Conservation (phyloP, 2,329 filamentous ascomycete genomes). For the Delphinella strobiligena region DNA sequence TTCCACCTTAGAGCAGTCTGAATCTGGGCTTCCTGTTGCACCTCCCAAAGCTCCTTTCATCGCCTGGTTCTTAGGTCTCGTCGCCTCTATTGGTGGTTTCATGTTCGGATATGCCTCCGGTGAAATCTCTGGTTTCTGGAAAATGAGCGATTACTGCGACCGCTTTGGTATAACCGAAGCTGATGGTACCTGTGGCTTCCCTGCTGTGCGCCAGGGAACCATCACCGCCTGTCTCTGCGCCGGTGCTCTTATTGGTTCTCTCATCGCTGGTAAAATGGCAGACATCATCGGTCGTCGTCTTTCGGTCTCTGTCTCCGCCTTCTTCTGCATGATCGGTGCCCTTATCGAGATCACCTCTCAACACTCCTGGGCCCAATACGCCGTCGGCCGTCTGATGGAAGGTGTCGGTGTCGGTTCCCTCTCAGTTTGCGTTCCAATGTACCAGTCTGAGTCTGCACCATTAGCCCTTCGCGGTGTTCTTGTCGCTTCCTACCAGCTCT, state of each 20-base stretch:
- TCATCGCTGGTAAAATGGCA: constrained; percentile 35
- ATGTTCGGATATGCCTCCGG: constrained; percentile 54
- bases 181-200: constrained; percentile 26
- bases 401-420: constrained; percentile 33
- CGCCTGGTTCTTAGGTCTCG: constrained; percentile 41
- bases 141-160: constrained; percentile 39
- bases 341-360: constrained; percentile 32
- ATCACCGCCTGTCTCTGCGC: constrained; percentile 33
- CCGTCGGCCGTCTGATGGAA: constrained; percentile 32
- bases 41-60: constrained; percentile 20
- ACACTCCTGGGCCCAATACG: constrained; percentile 32
- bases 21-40: constrained; percentile 8
- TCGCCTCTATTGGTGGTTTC: constrained; percentile 48
- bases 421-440: constrained; percentile 52
- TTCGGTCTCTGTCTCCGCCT: constrained; percentile 37
- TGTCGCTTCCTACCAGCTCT: constrained; percentile 38
- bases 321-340: constrained; percentile 29
- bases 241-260: constrained; percentile 30
- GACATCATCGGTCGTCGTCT: constrained; percentile 38
- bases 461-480: constrained; percentile 51
- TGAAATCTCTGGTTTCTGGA: constrained; percentile 39
- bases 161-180: constrained; percentile 40
- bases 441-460: constrained; percentile 52
- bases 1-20: constrained; percentile 19
- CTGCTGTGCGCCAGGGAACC: constrained; percentile 22